These are phyloP conservation scores for Aspergillus nidulans DNA, from an alignment of 495 filamentous ascomycete genomes.

Conservation along the genomic window DNA sequence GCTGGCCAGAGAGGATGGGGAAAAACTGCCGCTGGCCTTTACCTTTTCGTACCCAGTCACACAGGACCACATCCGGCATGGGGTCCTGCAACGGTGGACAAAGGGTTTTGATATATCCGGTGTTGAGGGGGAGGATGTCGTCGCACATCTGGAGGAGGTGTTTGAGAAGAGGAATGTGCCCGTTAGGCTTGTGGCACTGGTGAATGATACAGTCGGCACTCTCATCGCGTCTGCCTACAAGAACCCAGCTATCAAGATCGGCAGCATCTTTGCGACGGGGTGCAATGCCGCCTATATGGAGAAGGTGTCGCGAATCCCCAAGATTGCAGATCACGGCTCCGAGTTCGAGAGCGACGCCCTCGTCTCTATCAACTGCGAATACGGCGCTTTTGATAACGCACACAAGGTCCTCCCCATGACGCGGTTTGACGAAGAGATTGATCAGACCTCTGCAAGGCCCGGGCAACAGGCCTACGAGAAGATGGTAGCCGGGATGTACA, in stretches of 20 bases:
- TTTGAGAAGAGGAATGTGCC: slow-evolving; percentile 73
- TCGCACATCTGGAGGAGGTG: slow-evolving; percentile 80
- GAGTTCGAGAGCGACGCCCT: slow-evolving; percentile 73
- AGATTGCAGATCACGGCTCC: slow-evolving; percentile 62
- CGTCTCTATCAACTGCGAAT: slow-evolving; percentile 97
- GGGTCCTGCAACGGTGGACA: slow-evolving; percentile 89
- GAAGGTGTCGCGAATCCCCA: slow-evolving; percentile 73
- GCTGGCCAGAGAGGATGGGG: neutral
- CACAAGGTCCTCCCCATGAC: slow-evolving; percentile 70
- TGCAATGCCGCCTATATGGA: slow-evolving; percentile 98
- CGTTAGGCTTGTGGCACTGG: slow-evolving; percentile 78
- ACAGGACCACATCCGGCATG: slow-evolving; percentile 83
- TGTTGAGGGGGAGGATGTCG: slow-evolving; percentile 86
- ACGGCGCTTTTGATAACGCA: slow-evolving; percentile 94
- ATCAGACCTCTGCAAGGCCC: slow-evolving; percentile 35
- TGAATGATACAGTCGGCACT: slow-evolving; percentile 95
- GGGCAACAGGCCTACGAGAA: slow-evolving; percentile 47
- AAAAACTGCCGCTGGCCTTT: slow-evolving; percentile 70
- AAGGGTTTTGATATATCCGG: slow-evolving; percentile 92
- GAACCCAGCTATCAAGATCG: slow-evolving; percentile 77
- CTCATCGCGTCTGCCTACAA: slow-evolving; percentile 89
- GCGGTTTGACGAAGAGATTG: slow-evolving; percentile 33
- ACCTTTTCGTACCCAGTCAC: slow-evolving; percentile 93
- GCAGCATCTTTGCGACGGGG: slow-evolving; percentile 94
- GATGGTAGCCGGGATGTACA: slow-evolving; percentile 46